phyloP scores from a whole-genome alignment of 441 rosid genomes.

The Macaranga tanarius region DNA sequence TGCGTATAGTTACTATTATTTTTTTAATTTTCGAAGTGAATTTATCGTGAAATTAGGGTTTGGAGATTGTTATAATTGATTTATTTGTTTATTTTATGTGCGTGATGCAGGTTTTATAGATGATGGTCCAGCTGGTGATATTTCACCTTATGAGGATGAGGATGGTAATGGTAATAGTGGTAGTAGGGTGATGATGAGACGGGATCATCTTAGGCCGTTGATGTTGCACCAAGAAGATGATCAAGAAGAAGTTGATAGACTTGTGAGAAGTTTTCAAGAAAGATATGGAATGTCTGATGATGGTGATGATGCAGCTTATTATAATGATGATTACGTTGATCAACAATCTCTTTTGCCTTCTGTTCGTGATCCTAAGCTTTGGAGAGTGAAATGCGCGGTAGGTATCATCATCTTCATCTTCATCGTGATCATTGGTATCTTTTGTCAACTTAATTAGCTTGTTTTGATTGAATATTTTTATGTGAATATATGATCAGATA shows the following conservation, averaged over 20 bases:
- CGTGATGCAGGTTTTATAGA: conserved; percentile 47
- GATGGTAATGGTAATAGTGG: conserved; percentile 50
- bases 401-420: conserved; percentile 15
- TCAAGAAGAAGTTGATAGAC: conserved; percentile 83
- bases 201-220: conserved; percentile 61
- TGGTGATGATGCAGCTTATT: conserved; percentile 68
- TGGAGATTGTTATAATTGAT: too few species aligned
- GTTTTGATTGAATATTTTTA: background rate
- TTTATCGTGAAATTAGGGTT: too few species aligned
- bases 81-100: too few species aligned
- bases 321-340: conserved; percentile 46
- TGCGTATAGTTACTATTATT: too few species aligned
- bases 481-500: conserved; percentile 57
- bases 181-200: conserved; percentile 49
- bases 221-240: conserved; percentile 67
- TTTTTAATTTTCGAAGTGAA: too few species aligned
- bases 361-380: conserved; percentile 91
- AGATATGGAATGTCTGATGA: conserved; percentile 84
- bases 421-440: background rate
- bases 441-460: too few species aligned
- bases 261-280: conserved; percentile 74
- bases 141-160: conserved; percentile 62
- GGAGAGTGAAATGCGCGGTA: conserved; percentile 99
- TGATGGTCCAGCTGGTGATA: conserved; percentile 86
- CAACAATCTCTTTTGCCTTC: conserved; percentile 98